These are phyloP conservation scores for Hemileia vastatrix DNA, from an alignment of 1,284 basidiomycete species.

Conservation along the genomic window DNA sequence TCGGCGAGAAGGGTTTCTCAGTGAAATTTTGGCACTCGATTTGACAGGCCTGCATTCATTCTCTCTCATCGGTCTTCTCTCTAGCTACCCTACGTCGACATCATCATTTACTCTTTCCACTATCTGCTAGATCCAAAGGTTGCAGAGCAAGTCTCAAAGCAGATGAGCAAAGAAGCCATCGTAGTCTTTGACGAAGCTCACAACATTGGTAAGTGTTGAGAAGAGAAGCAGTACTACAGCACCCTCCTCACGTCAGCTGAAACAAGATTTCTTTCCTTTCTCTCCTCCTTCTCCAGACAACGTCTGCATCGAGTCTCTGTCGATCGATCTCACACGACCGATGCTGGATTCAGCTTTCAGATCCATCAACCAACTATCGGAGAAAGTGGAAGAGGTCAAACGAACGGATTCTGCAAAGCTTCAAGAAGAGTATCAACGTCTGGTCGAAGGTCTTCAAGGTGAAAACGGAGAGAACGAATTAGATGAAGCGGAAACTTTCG, in stretches of 20 bases:
- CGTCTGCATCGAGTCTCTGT: conserved; percentile 44
- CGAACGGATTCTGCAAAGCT: conserved; percentile 39
- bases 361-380: conserved; percentile 39
- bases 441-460: conserved; percentile 41
- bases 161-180: conserved; percentile 44
- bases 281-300: no score
- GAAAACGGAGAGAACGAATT: conserved; percentile 32
- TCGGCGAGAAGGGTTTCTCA: background rate
- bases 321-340: conserved; percentile 42
- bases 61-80: background rate
- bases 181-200: conserved; percentile 45
- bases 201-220: conserved; percentile 32
- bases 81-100: conserved; percentile 39
- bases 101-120: conserved; percentile 44
- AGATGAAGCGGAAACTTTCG: conserved; percentile 38
- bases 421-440: conserved; percentile 41
- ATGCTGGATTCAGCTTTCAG: conserved; percentile 44
- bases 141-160: conserved; percentile 42
- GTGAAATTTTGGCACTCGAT: background rate
- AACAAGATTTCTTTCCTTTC: no score
- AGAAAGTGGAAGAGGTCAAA: conserved; percentile 42
- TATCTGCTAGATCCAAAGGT: conserved; percentile 43
- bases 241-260: background rate
- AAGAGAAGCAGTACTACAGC: background rate
- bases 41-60: background rate